Base-by-base conservation (phyloP, 345 rosid genomes). In the Populus pruinosa region DNA sequence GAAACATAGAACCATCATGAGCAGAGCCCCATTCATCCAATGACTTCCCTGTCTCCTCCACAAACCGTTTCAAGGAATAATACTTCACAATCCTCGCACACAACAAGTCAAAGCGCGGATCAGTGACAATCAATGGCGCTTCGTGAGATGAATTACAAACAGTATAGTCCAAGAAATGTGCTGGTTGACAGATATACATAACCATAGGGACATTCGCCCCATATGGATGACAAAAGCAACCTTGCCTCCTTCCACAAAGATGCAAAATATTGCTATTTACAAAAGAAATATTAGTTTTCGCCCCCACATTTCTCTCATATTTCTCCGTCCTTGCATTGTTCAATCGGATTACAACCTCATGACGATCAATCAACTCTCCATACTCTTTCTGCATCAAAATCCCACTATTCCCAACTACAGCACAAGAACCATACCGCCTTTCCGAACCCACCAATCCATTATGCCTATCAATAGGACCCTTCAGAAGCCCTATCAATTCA, bases 401-500 rank as follows among this genome's bases (percentile, higher is more conserved):
- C 38, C 99, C 99, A 73, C 97, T 93, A 61, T 95, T 95, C 11
- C 99, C 99, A 43, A 93, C 97, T 12, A 95, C 93, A 14, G 99
- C 99, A 82, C 98, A 95, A 72, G 99, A 90, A 10, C 73, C 76
- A 69, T 90, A 93, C 69, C 84, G 83, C 74, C 49, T 27, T 77
- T 82, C 88, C 13, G 85, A 79, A 20, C 75, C 80, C 70, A 68
- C 72, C 50, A 73, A 63, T 5, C 88, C 92, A 75, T 77, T 82
- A 70, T 85, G 88, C 77, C 61, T 78, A 75, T 89, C 93, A 67
- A 95, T 83, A 18, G 86, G 93, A 66, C 53, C 82, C 87, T 91
- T 95, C 35, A 93, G 79, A 63, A 86, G 73, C 49, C 78, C 82
- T n/a, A 88, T 77, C 82, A 95, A 87, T 77, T 93, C 96, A 64